Evolutionary conservation across 139 green algal genomes (phyloP).

Genomic region (Pedinophyceae sp.): DNA sequence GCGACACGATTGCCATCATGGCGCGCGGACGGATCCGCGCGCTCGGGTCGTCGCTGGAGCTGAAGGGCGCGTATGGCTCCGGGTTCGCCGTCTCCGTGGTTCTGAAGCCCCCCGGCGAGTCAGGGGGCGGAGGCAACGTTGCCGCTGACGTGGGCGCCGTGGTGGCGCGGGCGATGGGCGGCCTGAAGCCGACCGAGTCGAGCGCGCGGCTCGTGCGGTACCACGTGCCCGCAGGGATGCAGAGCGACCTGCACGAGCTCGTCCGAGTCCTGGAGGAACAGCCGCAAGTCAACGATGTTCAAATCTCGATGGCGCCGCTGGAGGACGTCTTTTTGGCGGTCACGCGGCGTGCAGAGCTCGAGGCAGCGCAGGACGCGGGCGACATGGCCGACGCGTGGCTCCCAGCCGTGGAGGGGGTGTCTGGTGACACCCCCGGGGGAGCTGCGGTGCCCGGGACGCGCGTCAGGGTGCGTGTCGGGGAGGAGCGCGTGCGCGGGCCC

Average conservation of each 20-base stretch:
- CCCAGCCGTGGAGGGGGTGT: background rate
- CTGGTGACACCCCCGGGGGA: too few species aligned
- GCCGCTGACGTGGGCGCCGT: background rate
- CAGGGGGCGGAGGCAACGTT: background rate
- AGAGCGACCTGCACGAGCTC: background rate
- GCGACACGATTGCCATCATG: constrained; percentile 62
- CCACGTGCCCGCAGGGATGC: background rate
- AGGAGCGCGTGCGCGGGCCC: background rate
- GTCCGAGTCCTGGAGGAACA: background rate
- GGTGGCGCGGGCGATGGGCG: background rate
- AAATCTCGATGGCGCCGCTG: background rate
- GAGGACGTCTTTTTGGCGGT: background rate
- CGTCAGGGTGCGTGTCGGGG: background rate
- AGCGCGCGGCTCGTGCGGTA: background rate
- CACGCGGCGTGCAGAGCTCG: background rate
- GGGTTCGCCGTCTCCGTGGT: background rate
- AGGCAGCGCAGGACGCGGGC: background rate
- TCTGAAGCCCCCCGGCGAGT: background rate
- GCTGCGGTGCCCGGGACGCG: too few species aligned
- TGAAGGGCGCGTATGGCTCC: constrained; percentile 33
- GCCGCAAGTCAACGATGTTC: background rate
- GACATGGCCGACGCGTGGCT: background rate
- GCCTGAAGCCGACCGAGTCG: background rate
- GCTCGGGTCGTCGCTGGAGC: constrained; percentile 42
- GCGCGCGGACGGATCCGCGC: constrained; percentile 44